These are phyloP conservation scores for Verruconis gallopava DNA, from an alignment of 2,329 filamentous ascomycete genomes.

Conservation along the genomic window DNA sequence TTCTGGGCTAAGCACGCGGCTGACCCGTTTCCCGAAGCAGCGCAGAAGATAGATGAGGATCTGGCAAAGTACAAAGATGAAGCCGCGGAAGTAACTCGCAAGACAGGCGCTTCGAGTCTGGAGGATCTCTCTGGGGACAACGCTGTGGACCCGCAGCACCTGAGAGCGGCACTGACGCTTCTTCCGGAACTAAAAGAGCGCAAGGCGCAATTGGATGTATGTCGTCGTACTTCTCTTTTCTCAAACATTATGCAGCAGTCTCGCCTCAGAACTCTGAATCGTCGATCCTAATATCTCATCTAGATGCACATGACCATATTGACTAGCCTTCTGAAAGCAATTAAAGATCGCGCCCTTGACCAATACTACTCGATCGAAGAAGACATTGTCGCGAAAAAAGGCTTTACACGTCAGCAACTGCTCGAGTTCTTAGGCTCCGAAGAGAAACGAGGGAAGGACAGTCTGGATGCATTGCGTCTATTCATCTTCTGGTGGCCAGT, in stretches of 20 bases:
- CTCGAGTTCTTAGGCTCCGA: conserved; percentile 72
- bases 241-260: no score
- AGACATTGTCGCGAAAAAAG: conserved; percentile 80
- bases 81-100: conserved; percentile 84
- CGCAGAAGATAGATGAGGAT: conserved; percentile 90
- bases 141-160: conserved; percentile 77
- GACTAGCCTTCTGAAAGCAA: conserved; percentile 64
- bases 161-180: conserved; percentile 89
- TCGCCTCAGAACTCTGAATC: no score
- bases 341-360: conserved; percentile 89
- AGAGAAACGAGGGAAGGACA: conserved; percentile 62
- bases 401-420: conserved; percentile 80
- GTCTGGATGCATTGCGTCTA: conserved; percentile 77
- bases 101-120: conserved; percentile 82
- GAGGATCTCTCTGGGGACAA: conserved; percentile 88
- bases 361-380: conserved; percentile 95
- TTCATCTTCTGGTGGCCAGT: conserved; percentile 99
- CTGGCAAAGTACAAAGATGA: conserved; percentile 93
- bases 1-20: conserved; percentile 94
- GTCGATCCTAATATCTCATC: no score
- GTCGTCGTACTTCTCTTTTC: no score
- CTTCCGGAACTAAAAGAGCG: conserved; percentile 85
- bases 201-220: conserved; percentile 84
- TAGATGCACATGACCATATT: conserved; percentile 99
- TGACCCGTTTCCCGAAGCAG: conserved; percentile 85